phyloP scores from a whole-genome alignment of 2,329 filamentous ascomycete species.

The Rhynchosporium agropyri region DNA sequence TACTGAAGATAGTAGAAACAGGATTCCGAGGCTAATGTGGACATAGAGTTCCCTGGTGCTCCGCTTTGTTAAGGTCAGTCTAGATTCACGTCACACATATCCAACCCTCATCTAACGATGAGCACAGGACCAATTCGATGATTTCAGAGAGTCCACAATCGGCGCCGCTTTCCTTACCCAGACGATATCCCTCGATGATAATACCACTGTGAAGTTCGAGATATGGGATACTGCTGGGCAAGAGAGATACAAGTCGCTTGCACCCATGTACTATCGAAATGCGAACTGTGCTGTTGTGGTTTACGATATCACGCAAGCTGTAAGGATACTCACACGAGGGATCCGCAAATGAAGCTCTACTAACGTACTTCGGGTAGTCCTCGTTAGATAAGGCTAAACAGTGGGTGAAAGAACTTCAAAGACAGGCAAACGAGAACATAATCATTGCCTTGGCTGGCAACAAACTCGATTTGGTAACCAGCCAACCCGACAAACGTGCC shows the following conservation, averaged over 20 bases:
- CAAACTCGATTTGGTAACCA: slow-evolving; percentile 93
- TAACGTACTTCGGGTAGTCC: slow-evolving; percentile 57
- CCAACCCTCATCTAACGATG: slow-evolving; percentile 15
- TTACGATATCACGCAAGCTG: slow-evolving; percentile 98
- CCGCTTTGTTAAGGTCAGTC: slow-evolving; percentile 92
- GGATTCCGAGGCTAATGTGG: slow-evolving; percentile 29
- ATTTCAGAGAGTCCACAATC: slow-evolving; percentile 47
- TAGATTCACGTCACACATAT: neutral
- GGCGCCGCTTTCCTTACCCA: slow-evolving; percentile 97
- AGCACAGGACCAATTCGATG: slow-evolving; percentile 93
- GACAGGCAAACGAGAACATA: slow-evolving; percentile 99
- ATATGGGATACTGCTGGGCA: slow-evolving; percentile 99
- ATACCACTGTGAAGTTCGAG: slow-evolving; percentile 98
- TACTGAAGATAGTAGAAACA: slow-evolving; percentile 20
- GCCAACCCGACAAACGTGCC: slow-evolving; percentile 93
- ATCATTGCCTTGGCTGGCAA: slow-evolving; percentile 98
- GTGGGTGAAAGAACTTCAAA: slow-evolving; percentile 98
- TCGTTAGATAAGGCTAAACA: slow-evolving; percentile 99
- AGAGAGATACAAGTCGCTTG: slow-evolving; percentile 97
- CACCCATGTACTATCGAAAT: slow-evolving; percentile 99
- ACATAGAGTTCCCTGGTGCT: slow-evolving; percentile 91
- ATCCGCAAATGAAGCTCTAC: neutral
- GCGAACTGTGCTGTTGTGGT: slow-evolving; percentile 99
- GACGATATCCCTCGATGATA: slow-evolving; percentile 97
- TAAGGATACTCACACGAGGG: slow-evolving; percentile 48